Evolutionary conservation across 352 stramenopile genomes (phyloP).

Genomic region (Globisporangium irregulare): DNA sequence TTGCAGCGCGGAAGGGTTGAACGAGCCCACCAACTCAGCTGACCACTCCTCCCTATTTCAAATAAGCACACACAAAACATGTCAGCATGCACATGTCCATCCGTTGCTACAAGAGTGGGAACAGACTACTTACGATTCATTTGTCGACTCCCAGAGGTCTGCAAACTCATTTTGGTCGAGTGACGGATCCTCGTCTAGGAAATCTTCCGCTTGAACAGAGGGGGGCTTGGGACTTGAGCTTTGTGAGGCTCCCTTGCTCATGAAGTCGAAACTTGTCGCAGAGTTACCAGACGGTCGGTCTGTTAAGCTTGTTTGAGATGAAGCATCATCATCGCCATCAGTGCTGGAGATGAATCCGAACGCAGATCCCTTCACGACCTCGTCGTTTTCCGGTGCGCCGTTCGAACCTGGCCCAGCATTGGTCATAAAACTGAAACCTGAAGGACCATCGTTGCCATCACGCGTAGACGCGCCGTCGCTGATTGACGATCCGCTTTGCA

Average conservation of each 20-base stretch:
- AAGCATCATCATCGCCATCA: constrained; percentile 40
- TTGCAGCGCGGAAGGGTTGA: constrained; percentile 58
- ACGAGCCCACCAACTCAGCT: constrained; percentile 48
- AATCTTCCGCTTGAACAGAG: constrained; percentile 49
- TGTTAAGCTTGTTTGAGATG: constrained; percentile 39
- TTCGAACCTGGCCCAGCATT: constrained; percentile 1
- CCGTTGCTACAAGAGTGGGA: neutral
- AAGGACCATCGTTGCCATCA: constrained; percentile 22
- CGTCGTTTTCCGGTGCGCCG: constrained; percentile 13
- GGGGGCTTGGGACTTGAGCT: constrained; percentile 22
- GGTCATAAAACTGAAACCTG: constrained; percentile 53
- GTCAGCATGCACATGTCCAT: neutral
- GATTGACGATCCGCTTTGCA: constrained; percentile 22
- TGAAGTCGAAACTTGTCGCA: constrained; percentile 37
- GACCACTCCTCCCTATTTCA: constrained; percentile 68
- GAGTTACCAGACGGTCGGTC: constrained; percentile 44
- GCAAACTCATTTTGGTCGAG: constrained; percentile 57
- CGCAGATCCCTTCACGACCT: constrained; percentile 35
- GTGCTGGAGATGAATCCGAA: constrained; percentile 76
- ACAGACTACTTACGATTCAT: constrained; percentile 54
- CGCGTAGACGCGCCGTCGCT: constrained; percentile 23
- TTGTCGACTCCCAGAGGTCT: constrained; percentile 76
- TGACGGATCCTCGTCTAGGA: constrained; percentile 46
- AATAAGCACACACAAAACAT: constrained; percentile 19
- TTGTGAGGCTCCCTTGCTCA: constrained; percentile 22